Base-by-base conservation (phyloP, 106 monocot species). In the Phalaenopsis equestris region DNA sequence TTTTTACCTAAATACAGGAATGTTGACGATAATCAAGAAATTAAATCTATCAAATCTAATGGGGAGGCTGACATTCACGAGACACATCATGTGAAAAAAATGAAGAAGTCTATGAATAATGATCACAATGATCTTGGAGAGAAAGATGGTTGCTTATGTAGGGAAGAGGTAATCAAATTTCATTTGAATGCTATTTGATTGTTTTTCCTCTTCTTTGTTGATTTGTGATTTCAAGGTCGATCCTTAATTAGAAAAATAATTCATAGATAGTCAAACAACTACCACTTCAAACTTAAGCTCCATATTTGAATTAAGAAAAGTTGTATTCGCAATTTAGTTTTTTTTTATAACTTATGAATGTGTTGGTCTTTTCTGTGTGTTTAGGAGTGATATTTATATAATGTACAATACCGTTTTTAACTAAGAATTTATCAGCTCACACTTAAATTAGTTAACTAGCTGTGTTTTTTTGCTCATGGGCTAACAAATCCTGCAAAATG, bases 131-230 rank as follows among this genome's bases (percentile, higher is more conserved):
- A 47, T 49, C 49, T 76, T 74, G 43, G 12, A 76, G 11, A 48
- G 49, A 76, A 19, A 76, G 41, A 39, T 43, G 18, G 43, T 43
- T 16, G n/a, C 17, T 9, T 49, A 24, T 76, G 42, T 30, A 4
- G 24, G 12, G 76, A 76, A 24, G 76, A 76, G 76, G 76, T 76
- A 30, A 76, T 14, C 76, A 76, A 76, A 21, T 76, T 76, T 2
- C n/a, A 49, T 76, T 76, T 76, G 74, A 49, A 76, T 76, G 24
- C n/a, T 30, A 49, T 76, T 45, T 6, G 2, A 65, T 45, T 6
- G 4, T 75, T 41, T 73, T 41, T 23, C 14, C 38, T 72, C 1
- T 72, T 9, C 17, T 23, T 73, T 75, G 36, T 75, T 18, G 43
- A 45, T 75, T n/a, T 17, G n/a, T 45, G n/a, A 75, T 75, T 75